Percentiles rank a stretch among this genome's conserved stretches.
phyloP scores from a whole-genome alignment of 2,329 filamentous ascomycete species.

The Rhexocercosporidium sp. region DNA sequence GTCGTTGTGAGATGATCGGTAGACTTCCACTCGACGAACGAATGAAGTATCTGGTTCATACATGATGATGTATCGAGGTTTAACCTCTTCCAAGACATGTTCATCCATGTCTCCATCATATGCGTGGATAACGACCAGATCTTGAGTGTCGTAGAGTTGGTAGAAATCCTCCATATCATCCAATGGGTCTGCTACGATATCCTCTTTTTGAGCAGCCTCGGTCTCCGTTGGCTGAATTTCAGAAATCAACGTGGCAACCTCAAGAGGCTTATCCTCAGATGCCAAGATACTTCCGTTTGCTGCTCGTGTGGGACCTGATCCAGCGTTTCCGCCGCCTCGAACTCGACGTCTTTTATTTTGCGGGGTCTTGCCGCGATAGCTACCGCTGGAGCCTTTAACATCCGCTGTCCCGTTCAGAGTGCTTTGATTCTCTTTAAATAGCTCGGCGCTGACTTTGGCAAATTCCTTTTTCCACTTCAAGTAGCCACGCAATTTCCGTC shows the following conservation, averaged over 20 bases:
- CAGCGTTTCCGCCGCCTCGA: conserved; percentile 74
- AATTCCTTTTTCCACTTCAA: conserved; percentile 91
- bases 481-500: conserved; percentile 83
- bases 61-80: conserved; percentile 96
- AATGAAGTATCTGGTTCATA: conserved; percentile 96
- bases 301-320: conserved; percentile 63
- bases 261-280: conserved; percentile 80
- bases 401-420: conserved; percentile 71
- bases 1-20: conserved; percentile 90
- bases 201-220: conserved; percentile 76
- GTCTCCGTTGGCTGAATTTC: conserved; percentile 82
- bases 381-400: conserved; percentile 48
- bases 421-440: conserved; percentile 82
- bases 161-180: conserved; percentile 94
- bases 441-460: conserved; percentile 77
- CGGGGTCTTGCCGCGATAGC: conserved; percentile 65
- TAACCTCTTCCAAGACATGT: conserved; percentile 91
- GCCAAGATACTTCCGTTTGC: conserved; percentile 77
- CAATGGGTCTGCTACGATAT: conserved; percentile 77
- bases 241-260: conserved; percentile 82
- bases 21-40: conserved; percentile 92
- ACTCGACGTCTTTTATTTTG: conserved; percentile 86
- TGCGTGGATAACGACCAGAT: conserved; percentile 86
- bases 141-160: conserved; percentile 88
- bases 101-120: conserved; percentile 97